Conservation (phyloP, 139 green algal genomes). For the Micractinium sp. region DNA sequence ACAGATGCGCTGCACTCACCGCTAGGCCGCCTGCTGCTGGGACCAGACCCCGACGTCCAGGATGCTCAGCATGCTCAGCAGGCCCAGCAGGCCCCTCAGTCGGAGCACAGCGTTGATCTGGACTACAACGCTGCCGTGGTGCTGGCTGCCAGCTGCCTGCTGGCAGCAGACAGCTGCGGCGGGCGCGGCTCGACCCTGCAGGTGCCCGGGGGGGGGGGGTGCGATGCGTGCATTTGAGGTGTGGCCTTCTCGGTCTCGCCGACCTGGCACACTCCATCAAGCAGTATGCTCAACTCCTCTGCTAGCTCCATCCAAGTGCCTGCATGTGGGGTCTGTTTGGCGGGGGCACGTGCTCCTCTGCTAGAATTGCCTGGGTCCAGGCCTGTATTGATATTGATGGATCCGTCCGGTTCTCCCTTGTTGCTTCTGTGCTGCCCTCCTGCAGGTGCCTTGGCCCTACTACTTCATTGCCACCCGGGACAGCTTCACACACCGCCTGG, state of each 20-base stretch:
- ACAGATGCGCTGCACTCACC: neutral
- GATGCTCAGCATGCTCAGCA: neutral
- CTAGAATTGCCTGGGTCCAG: no score
- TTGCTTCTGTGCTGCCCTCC: constrained; percentile 1
- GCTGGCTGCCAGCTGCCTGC: constrained; percentile 16
- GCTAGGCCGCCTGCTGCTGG: neutral
- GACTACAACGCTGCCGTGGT: constrained; percentile 15
- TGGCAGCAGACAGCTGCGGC: constrained; percentile 2
- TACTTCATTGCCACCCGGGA: constrained; percentile 77
- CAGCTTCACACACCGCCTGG: constrained; percentile 65
- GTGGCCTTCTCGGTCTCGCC: no score
- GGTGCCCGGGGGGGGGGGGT: neutral
- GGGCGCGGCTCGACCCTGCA: neutral
- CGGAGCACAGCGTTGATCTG: neutral
- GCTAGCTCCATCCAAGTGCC: no score
- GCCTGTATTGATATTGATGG: no score
- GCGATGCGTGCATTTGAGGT: neutral
- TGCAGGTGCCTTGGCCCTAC: constrained; percentile 62
- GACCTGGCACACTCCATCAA: no score
- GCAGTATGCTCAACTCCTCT: no score
- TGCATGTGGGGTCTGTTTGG: no score
- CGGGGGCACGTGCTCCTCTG: no score
- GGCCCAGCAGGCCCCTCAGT: neutral
- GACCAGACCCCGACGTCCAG: neutral
- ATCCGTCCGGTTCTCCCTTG: neutral